Evolutionary conservation across 2,329 filamentous ascomycete species (phyloP).

Genomic region (Calonectria naviculata): DNA sequence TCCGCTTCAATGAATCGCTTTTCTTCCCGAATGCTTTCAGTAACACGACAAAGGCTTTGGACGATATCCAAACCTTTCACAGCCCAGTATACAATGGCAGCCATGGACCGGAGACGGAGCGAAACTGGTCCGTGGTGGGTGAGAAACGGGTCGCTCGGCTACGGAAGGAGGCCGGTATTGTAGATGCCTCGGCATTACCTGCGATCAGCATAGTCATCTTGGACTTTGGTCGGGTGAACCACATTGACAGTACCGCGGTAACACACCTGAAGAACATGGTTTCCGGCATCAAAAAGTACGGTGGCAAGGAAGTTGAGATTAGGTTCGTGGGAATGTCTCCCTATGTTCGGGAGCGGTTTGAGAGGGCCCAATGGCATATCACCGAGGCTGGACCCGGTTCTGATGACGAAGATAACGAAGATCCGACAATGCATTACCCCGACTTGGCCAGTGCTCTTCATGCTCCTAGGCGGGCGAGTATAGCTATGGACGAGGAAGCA

Average conservation of each 20-base stretch:
- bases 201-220: slow-evolving; percentile 61
- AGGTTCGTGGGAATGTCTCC: slow-evolving; percentile 60
- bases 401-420: not conserved
- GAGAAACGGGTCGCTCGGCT: slow-evolving; percentile 59
- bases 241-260: slow-evolving; percentile 65
- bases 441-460: slow-evolving; percentile 25
- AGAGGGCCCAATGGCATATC: slow-evolving; percentile 50
- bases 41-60: slow-evolving; percentile 60
- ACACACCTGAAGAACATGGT: slow-evolving; percentile 60
- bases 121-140: slow-evolving; percentile 66
- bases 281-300: slow-evolving; percentile 60
- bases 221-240: slow-evolving; percentile 62
- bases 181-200: slow-evolving; percentile 41
- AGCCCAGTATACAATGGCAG: slow-evolving; percentile 51
- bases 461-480: slow-evolving; percentile 31
- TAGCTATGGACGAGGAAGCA: slow-evolving; percentile 19
- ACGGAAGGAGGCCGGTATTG: slow-evolving; percentile 51
- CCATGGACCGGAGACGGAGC: slow-evolving; percentile 45
- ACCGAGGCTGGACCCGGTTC: slow-evolving; percentile 22
- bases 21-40: slow-evolving; percentile 72
- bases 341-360: slow-evolving; percentile 52
- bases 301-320: slow-evolving; percentile 57
- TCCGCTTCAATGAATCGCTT: slow-evolving; percentile 66
- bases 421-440: slow-evolving; percentile 28
- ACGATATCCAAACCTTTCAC: slow-evolving; percentile 59